These are phyloP conservation scores for Rhodamnia argentea DNA, from an alignment of 345 rosid genomes.

Conservation along the genomic window DNA sequence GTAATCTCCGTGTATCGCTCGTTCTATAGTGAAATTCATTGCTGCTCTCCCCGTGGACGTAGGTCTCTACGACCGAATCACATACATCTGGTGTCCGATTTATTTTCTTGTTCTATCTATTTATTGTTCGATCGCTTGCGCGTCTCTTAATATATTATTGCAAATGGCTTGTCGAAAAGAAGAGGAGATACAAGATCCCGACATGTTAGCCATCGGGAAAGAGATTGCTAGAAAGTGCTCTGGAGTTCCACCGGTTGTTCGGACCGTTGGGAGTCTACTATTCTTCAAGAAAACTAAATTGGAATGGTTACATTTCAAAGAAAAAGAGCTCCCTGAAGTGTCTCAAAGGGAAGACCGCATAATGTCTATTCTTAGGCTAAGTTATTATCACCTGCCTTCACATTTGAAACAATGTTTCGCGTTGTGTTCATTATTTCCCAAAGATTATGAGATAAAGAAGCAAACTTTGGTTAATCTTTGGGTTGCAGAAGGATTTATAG, in stretches of 20 bases:
- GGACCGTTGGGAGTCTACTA: background rate
- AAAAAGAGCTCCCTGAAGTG: background rate
- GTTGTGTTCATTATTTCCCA: slow-evolving; percentile 15
- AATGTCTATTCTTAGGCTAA: too few relatives aligned
- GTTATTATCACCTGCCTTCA: background rate
- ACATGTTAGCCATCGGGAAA: background rate
- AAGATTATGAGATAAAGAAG: slow-evolving; percentile 2
- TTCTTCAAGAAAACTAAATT: background rate
- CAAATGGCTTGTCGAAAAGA: background rate
- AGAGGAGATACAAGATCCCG: background rate
- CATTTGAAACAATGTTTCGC: slow-evolving; percentile 16
- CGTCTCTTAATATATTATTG: background rate
- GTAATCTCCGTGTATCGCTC: too few relatives aligned
- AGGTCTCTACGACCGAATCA: too few relatives aligned
- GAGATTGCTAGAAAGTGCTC: background rate
- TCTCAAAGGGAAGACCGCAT: background rate
- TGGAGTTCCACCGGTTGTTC: accelerated
- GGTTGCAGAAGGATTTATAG: slow-evolving; percentile 13
- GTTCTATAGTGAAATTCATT: too few relatives aligned
- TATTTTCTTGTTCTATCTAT: too few relatives aligned
- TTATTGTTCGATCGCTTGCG: too few relatives aligned
- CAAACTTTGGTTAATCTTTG: slow-evolving; percentile 1
- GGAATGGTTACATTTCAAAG: background rate
- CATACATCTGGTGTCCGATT: too few relatives aligned
- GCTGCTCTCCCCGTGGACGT: too few relatives aligned